Base-by-base conservation (phyloP, 2,329 filamentous ascomycete genomes). In the Penicillium decumbens region DNA sequence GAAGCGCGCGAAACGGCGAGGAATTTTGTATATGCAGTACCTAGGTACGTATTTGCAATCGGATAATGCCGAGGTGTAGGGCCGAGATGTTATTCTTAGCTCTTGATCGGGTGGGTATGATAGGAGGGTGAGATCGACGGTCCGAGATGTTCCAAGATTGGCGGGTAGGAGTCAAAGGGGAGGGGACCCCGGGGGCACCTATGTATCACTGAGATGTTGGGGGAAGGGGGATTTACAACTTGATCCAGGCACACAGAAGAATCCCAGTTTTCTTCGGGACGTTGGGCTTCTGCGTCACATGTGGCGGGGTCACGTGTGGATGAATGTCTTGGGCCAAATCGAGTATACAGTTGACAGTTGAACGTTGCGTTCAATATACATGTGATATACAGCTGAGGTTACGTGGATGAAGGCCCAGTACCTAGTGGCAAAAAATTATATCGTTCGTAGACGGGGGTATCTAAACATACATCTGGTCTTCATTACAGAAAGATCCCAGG, bases 401-500 rank as follows among this genome's bases (percentile, higher is more conserved):
- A 35, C 15, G 3, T 3, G 33, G 15, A 37, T 8, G 8, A 37
- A 12, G 33, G 15, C 15, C 15, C 15, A 18, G 15, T 18, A 18
- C 15, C 15, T 20, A 37, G 20, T 18, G 3, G 8, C 15, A 18
- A 37, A 10, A 37, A 20, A 23, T 23, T 37, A 55, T 46, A 50
- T 44, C 44, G 57, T 56, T 50, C 44, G 58, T 47, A 49, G 49
- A 48, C 13, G 58, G 54, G 64, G 64, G 64, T 67, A 67, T 67
- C 64, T 67, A 65, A 64, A 58, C 58, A 53, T 63, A 65, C 60
- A 65, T 55, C 52, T 53, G 32, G 41, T 45, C 15, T 43, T 44
- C 41, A 33, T 15, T 32, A 4, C 27, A 39, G 33, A 44, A 28
- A 49, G 33, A 42, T 46, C 38, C 48, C 44, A 33, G 39, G 29